Evolutionary conservation across 352 stramenopile genomes (phyloP).

Genomic region (Poterioochromonas sp.): DNA sequence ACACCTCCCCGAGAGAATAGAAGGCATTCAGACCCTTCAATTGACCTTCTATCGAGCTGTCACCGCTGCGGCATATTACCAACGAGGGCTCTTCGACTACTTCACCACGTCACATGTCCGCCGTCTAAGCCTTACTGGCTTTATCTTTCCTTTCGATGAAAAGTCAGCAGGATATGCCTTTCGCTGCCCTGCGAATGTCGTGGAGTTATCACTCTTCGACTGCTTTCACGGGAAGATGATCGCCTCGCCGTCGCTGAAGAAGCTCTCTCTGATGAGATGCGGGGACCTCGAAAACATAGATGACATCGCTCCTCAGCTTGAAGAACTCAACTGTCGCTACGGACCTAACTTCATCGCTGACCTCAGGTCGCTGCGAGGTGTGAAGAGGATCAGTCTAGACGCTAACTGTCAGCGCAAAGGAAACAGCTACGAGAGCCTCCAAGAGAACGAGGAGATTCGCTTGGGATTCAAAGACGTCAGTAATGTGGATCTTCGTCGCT

Average conservation of each 20-base stretch:
- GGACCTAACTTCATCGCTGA: constrained; percentile 10
- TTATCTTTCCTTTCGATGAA: constrained; percentile 15
- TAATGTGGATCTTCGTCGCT: too few relatives aligned
- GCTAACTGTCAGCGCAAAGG: constrained; percentile 8
- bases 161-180: constrained; percentile 11
- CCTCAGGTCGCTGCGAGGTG: constrained; percentile 4
- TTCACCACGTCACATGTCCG: constrained; percentile 8
- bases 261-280: constrained; percentile 10
- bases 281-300: constrained; percentile 10
- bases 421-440: constrained; percentile 8
- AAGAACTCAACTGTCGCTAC: constrained; percentile 11
- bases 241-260: constrained; percentile 4
- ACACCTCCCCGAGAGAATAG: constrained; percentile 8
- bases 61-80: constrained; percentile 7
- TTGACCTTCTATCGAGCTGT: constrained; percentile 11
- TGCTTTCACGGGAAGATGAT: constrained; percentile 11
- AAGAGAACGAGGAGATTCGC: constrained; percentile 10
- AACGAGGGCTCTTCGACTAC: constrained; percentile 8
- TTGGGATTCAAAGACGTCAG: constrained; percentile 13
- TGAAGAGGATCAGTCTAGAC: constrained; percentile 11
- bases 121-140: constrained; percentile 8
- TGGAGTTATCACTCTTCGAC: constrained; percentile 11
- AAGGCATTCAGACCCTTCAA: constrained; percentile 11
- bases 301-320: constrained; percentile 8
- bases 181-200: constrained; percentile 5